These are phyloP conservation scores for Dendryphion nanum DNA, from an alignment of 2,329 filamentous ascomycete species.

Conservation along the genomic window DNA sequence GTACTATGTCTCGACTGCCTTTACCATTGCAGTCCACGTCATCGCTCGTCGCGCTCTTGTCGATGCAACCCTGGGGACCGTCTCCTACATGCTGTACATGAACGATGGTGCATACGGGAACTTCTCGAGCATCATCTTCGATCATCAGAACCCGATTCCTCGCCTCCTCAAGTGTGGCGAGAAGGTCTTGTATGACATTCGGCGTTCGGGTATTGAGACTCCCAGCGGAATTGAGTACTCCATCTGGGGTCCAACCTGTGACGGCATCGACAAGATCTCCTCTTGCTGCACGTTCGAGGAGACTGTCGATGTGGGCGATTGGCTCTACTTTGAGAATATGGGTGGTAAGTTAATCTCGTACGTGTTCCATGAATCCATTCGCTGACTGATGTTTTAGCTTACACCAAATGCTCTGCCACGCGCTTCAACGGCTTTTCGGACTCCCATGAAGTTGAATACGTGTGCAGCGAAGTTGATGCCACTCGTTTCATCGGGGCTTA, in stretches of 20 bases:
- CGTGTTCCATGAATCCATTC: constrained; percentile 1
- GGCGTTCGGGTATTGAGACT: constrained; percentile 44
- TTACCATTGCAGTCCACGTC: constrained; percentile 92
- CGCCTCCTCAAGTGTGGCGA: constrained; percentile 69
- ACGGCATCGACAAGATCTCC: constrained; percentile 93
- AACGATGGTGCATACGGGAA: constrained; percentile 98
- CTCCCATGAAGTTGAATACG: constrained; percentile 87
- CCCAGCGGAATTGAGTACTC: constrained; percentile 73
- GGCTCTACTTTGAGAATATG: constrained; percentile 99
- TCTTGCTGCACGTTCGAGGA: constrained; percentile 75
- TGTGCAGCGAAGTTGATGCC: constrained; percentile 89
- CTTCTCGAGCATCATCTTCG: constrained; percentile 99
- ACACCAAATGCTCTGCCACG: constrained; percentile 97
- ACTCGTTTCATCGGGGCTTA: constrained; percentile 60
- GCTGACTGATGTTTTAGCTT: constrained; percentile 53
- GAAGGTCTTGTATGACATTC: constrained; percentile 54
- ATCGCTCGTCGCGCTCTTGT: constrained; percentile 90
- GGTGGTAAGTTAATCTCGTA: constrained; percentile 47
- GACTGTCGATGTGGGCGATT: constrained; percentile 86
- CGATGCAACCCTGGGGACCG: constrained; percentile 62
- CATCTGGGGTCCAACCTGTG: constrained; percentile 97
- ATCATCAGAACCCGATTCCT: constrained; percentile 88
- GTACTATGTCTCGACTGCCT: constrained; percentile 91
- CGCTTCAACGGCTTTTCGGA: constrained; percentile 97
- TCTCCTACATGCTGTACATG: constrained; percentile 93